phyloP scores from a whole-genome alignment of 2,329 filamentous ascomycete species.

The Diaporthe capsici region DNA sequence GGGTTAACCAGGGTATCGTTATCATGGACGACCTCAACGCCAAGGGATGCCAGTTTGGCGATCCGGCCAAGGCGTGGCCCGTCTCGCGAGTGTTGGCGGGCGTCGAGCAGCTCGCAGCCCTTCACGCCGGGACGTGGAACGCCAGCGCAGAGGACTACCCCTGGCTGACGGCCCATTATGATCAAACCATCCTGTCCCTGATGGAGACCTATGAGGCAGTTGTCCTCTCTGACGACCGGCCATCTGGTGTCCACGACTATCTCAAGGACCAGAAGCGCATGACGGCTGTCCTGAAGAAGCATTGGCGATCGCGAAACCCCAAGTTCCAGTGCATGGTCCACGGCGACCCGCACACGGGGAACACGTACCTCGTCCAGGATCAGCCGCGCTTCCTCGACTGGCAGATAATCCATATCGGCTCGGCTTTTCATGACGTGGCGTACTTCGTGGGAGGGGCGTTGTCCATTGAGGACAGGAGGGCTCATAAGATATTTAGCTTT shows the following conservation, averaged over 20 bases:
- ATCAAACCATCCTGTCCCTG: conserved; percentile 46
- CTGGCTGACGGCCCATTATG: conserved; percentile 43
- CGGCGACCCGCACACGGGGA: conserved; percentile 54
- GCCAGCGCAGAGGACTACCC: conserved; percentile 45
- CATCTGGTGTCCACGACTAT: conserved; percentile 48
- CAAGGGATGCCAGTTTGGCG: conserved; percentile 47
- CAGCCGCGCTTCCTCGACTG: conserved; percentile 53
- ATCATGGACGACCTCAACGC: conserved; percentile 32
- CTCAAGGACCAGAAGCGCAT: conserved; percentile 49
- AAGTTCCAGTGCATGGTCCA: conserved; percentile 52
- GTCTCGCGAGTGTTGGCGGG: conserved; percentile 51
- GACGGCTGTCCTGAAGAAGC: conserved; percentile 50
- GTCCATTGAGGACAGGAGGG: conserved; percentile 51
- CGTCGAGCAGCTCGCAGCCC: conserved; percentile 53
- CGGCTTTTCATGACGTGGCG: conserved; percentile 54
- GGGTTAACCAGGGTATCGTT: not conserved
- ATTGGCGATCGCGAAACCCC: conserved; percentile 50
- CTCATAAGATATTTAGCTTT: conserved; percentile 46
- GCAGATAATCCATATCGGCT: conserved; percentile 53
- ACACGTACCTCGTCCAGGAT: conserved; percentile 50
- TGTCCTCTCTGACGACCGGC: conserved; percentile 44
- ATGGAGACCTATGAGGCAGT: conserved; percentile 46
- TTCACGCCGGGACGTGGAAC: conserved; percentile 51
- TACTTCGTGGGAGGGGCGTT: conserved; percentile 53
- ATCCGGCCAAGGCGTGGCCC: conserved; percentile 50